Base-by-base conservation (phyloP, 306 rosid species). In the Cucurbita pepo region DNA sequence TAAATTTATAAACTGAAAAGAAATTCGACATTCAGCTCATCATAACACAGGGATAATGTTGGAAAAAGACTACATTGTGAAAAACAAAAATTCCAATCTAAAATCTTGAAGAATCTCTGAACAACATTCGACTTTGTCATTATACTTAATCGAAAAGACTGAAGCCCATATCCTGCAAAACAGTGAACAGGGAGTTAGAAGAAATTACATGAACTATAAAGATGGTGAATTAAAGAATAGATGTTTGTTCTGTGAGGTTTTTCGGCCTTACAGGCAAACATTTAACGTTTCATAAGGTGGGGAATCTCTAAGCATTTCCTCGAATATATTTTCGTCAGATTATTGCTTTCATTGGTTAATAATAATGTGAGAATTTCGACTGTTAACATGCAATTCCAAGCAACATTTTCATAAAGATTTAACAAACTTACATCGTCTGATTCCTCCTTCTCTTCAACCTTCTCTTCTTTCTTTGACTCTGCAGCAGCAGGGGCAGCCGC, bases 101-200 rank as follows among this genome's bases (percentile, higher is more conserved):
- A 57, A 73, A 56, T 71, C 76, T 57, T 44, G 55, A 56, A 73
- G 15, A 57, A 22, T 74, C 77, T 74, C 77, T 58, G 50, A 34
- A 69, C 62, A 66, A 74, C 64, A 37, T 65, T 74, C 44, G 7
- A 41, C 37, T 19, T n/a, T 18, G 63, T 57, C 0, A 14, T 45
- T 59, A 19, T n/a, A 41, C 79, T 79, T 80, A 89, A 77, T 89
- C 97, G 22, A 91, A 91, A 71, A 89, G 96, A 81, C 92, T 82
- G 91, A 91, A 85, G 30, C 88, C 89, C 94, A 86, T 79, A 37
- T 89, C 96, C 97, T 91, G 96, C 94, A 82, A 54, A 69, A 58
- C 14, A 44, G 40, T 47, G 77, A 60, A 70, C 9, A 19, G 62
- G 59, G 40, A 13, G 44, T 45, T 5, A 67, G 53, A 45, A 47